phyloP scores from a whole-genome alignment of 2,329 filamentous ascomycete species.

The Zasmidium citrigriseum region DNA sequence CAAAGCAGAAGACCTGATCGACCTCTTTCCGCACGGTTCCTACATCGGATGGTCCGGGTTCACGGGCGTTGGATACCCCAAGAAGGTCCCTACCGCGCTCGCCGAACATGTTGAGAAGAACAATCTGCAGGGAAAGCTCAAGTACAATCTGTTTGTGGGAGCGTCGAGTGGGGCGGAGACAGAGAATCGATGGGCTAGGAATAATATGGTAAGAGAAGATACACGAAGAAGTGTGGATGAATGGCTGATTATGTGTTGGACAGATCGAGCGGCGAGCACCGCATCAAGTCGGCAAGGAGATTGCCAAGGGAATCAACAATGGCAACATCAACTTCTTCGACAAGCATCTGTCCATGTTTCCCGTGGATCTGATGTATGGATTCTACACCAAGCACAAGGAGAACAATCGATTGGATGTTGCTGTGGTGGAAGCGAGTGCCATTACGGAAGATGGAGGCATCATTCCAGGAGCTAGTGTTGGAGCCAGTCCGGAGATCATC shows the following conservation, averaged over 20 bases:
- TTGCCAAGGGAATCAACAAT: slow-evolving; percentile 86
- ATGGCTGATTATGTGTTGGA: not conserved
- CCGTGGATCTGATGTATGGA: slow-evolving; percentile 76
- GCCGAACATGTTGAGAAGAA: slow-evolving; percentile 90
- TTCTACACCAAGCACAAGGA: slow-evolving; percentile 77
- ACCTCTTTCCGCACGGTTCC: slow-evolving; percentile 79
- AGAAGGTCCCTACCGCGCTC: slow-evolving; percentile 79
- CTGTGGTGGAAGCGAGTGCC: slow-evolving; percentile 77
- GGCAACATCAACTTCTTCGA: slow-evolving; percentile 90
- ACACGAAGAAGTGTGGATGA: not conserved
- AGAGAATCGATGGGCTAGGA: slow-evolving; percentile 84
- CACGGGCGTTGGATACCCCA: slow-evolving; percentile 68
- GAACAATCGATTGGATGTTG: slow-evolving; percentile 75
- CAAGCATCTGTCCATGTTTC: slow-evolving; percentile 93
- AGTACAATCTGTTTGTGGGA: slow-evolving; percentile 85
- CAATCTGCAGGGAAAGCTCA: slow-evolving; percentile 76
- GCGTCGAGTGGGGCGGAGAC: slow-evolving; percentile 89
- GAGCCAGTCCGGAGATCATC: slow-evolving; percentile 77
- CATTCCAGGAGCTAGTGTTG: slow-evolving; percentile 76
- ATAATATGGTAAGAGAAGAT: slow-evolving; percentile 64
- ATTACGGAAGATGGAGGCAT: slow-evolving; percentile 89
- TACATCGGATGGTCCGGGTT: slow-evolving; percentile 92
- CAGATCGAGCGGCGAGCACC: slow-evolving; percentile 75
- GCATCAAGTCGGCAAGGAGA: slow-evolving; percentile 88
- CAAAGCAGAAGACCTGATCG: slow-evolving; percentile 75